phyloP scores from a whole-genome alignment of 2,329 filamentous ascomycete species.

The Domatiomyces catenatus region DNA sequence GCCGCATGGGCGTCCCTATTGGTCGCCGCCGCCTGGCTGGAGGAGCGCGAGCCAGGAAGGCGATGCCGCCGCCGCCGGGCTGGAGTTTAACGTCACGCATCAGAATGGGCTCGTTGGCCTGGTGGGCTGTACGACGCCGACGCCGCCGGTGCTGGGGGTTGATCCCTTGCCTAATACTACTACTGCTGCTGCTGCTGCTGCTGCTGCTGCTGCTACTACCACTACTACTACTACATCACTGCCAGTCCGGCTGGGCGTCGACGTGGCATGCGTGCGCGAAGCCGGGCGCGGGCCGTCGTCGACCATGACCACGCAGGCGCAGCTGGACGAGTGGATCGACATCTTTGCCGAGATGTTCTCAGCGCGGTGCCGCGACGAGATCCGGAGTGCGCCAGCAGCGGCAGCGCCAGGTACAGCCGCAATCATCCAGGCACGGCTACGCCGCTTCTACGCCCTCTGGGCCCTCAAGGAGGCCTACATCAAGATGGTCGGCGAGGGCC shows the following conservation, averaged over 20 bases:
- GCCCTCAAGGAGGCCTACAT: constrained; percentile 52
- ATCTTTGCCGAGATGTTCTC: constrained; percentile 47
- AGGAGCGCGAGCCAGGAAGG: constrained; percentile 1
- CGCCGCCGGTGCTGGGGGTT: neutral
- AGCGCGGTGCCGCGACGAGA: constrained; percentile 37
- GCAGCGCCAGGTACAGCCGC: constrained; percentile 13
- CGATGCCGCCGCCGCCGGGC: constrained; percentile 7
- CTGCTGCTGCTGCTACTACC: no score
- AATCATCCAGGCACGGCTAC: constrained; percentile 40
- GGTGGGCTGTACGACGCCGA: constrained; percentile 31
- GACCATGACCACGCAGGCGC: constrained; percentile 31
- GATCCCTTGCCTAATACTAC: no score
- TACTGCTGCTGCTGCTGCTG: no score
- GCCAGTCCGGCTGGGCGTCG: constrained; percentile 34
- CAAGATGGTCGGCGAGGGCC: constrained; percentile 49
- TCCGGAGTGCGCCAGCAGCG: constrained; percentile 27
- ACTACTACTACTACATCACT: no score
- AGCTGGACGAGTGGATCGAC: constrained; percentile 42
- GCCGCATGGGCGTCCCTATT: constrained; percentile 38
- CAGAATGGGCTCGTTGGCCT: constrained; percentile 48
- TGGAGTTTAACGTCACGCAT: constrained; percentile 52
- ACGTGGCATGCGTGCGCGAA: constrained; percentile 49
- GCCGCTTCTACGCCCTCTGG: constrained; percentile 50
- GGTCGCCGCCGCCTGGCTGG: constrained; percentile 26
- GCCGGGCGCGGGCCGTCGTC: constrained; percentile 31